Conservation (phyloP, 75 land plant genomes). For the Pinus albicaulis region DNA sequence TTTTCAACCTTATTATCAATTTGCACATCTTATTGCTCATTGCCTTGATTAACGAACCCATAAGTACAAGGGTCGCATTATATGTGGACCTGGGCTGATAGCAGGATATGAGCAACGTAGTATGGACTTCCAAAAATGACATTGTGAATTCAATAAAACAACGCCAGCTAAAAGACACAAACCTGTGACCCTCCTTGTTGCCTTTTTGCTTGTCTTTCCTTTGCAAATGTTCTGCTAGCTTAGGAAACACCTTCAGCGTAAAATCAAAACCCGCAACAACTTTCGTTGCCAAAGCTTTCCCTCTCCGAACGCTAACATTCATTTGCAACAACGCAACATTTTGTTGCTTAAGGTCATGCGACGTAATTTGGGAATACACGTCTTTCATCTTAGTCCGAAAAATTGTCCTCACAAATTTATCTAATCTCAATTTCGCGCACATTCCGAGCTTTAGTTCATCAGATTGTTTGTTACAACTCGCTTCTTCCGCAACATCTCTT, state of each 20-base stretch:
- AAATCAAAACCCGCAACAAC: slow-evolving; percentile 82
- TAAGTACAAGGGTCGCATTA: too few relatives aligned
- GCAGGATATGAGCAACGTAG: too few relatives aligned
- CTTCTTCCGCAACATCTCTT: slow-evolving; percentile 10
- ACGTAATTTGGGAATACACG: slow-evolving; percentile 63
- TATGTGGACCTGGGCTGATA: too few relatives aligned
- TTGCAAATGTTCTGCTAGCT: slow-evolving; percentile 35
- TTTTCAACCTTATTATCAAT: too few relatives aligned
- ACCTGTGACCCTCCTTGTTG: too few relatives aligned
- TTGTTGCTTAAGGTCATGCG: slow-evolving; percentile 57
- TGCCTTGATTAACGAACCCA: too few relatives aligned
- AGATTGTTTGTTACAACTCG: neutral
- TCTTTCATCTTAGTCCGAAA: slow-evolving; percentile 55
- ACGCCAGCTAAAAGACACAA: too few relatives aligned
- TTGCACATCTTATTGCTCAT: too few relatives aligned
- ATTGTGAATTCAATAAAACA: too few relatives aligned
- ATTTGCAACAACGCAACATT: slow-evolving; percentile 56
- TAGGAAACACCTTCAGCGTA: slow-evolving; percentile 43
- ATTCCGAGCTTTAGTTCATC: slow-evolving; percentile 13
- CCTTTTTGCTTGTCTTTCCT: neutral
- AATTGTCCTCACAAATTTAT: slow-evolving; percentile 64
- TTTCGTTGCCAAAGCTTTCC: slow-evolving; percentile 57
- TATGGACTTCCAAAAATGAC: too few relatives aligned
- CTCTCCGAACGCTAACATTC: slow-evolving; percentile 66
- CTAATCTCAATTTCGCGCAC: slow-evolving; percentile 40